Base-by-base conservation (phyloP, 495 filamentous ascomycete species). In the Haplographium delicatum region DNA sequence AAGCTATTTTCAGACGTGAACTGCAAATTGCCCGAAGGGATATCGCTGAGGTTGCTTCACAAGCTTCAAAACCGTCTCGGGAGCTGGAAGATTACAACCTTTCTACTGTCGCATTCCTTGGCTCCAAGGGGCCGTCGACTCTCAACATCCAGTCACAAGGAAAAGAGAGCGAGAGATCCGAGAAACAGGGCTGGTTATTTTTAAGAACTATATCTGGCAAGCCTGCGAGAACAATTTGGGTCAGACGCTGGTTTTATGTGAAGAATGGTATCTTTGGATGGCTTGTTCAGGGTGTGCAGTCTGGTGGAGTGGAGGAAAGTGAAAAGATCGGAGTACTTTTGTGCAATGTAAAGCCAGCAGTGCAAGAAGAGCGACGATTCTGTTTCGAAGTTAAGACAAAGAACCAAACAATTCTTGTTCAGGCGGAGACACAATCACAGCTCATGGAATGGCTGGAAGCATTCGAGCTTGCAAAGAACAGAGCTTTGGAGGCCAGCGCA, bases 351-450 rank as follows among this genome's bases (percentile, higher is more conserved):
- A 85, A 91, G 51, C 88, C 89, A 7, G 91, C 91, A 3, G 85
- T 91, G 33, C 84, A 89, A 58, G 93, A 98, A 63, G 93, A 98
- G 57, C 80, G 93, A 28, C 77, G 94, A 24, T 97, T 96, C 65
- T 96, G 94, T 62, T 98, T 97, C 61, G 94, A 97, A 67, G 89
- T 98, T 57, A 98, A 96, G 73, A 98, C 93, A 11, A 98, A 96
- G 64, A 94, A 91, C 59, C 86, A 84, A 58, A 90, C 81, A 40
- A 82, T 96, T 34, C 68, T 96, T 47, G 72, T 98, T 23, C 93
- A 98, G 67, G 88, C 93, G 4, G 94, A 97, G 62, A 95, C 89
- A 0, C 93, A 96, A 60, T 69, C 75, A 40, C 88, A 96, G 59
- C 72, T 98, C 19, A 86, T 85, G 52, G 88, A 91, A 50, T 98